Percentiles rank a stretch among this genome's conserved stretches.
phyloP scores from a whole-genome alignment of 2,329 filamentous ascomycete genomes.

The Nothophoma quercina region DNA sequence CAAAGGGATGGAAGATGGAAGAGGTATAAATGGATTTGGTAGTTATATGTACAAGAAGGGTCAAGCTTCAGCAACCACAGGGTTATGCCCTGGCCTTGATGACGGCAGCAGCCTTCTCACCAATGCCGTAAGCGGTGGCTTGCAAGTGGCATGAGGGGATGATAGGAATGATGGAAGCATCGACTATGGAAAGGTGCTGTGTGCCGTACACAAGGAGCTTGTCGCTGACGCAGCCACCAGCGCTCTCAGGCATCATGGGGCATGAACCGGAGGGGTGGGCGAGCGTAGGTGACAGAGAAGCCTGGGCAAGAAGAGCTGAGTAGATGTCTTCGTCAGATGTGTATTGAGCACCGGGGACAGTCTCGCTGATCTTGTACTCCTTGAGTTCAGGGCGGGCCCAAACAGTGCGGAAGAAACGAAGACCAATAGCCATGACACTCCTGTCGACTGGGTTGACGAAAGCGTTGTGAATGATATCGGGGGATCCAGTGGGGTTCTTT shows the following conservation, averaged over 20 bases:
- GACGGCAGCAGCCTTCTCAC: conserved; percentile 46
- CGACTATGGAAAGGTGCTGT: conserved; percentile 35
- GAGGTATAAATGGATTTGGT: not conserved
- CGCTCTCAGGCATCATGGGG: conserved; percentile 37
- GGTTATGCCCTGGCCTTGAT: conserved; percentile 33
- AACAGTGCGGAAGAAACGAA: conserved; percentile 45
- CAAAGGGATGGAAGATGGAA: no score
- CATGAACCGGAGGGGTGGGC: conserved; percentile 42
- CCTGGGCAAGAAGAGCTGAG: conserved; percentile 25
- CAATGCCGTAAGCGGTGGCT: conserved; percentile 43
- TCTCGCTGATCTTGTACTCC: conserved; percentile 33
- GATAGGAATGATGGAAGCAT: conserved; percentile 44
- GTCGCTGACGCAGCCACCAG: conserved; percentile 39
- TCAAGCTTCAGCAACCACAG: not conserved
- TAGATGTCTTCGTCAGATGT: conserved; percentile 34
- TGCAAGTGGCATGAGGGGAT: conserved; percentile 41
- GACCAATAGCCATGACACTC: conserved; percentile 40
- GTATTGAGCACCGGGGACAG: conserved; percentile 32
- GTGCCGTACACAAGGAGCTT: conserved; percentile 42
- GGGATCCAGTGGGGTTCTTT: conserved; percentile 38
- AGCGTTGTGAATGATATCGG: conserved; percentile 35
- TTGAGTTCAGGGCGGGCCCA: conserved; percentile 37
- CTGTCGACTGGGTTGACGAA: conserved; percentile 39
- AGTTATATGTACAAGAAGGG: conserved; percentile 6
- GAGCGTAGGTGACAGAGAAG: conserved; percentile 34